Conservation (phyloP, 2,329 filamentous ascomycete genomes). For the Albophoma yamanashiensis region DNA sequence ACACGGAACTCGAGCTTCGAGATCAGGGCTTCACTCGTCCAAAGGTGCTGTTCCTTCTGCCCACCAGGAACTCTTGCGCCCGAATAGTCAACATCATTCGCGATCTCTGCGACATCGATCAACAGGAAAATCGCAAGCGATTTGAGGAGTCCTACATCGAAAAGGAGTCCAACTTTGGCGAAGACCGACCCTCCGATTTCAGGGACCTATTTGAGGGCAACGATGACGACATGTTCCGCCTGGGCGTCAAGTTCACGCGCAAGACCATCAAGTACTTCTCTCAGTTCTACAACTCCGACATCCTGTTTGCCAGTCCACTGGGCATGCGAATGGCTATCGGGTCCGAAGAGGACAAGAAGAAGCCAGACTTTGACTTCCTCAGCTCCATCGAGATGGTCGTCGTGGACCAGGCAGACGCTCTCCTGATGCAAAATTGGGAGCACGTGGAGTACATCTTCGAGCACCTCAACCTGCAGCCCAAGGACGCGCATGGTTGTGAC, state of each 20-base stretch:
- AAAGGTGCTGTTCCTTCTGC: conserved; percentile 82
- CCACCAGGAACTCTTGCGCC: conserved; percentile 78
- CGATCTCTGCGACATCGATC: conserved; percentile 67
- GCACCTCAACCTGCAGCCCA: conserved; percentile 83
- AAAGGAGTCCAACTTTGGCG: conserved; percentile 51
- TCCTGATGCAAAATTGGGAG: conserved; percentile 98
- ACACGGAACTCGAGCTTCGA: conserved; percentile 60
- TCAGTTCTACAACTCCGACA: conserved; percentile 92
- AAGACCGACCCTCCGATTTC: conserved; percentile 77
- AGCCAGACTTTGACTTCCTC: conserved; percentile 77
- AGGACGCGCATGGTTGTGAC: conserved; percentile 83
- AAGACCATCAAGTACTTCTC: conserved; percentile 94
- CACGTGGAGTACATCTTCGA: conserved; percentile 87
- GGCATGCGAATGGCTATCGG: conserved; percentile 87
- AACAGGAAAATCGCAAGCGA: conserved; percentile 89
- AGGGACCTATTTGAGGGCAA: conserved; percentile 85
- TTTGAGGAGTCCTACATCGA: conserved; percentile 77
- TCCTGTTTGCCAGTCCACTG: conserved; percentile 83
- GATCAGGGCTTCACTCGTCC: conserved; percentile 95
- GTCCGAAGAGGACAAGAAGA: conserved; percentile 52
- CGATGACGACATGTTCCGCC: conserved; percentile 91
- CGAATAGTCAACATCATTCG: conserved; percentile 69
- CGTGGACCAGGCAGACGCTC: conserved; percentile 83
- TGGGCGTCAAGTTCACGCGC: conserved; percentile 93
- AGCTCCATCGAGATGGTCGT: conserved; percentile 87